Evolutionary conservation across 169 alveolate species (phyloP), one percentile per base, ranked within the genome.

Genomic region (Cryptosporidium felis): DNA sequence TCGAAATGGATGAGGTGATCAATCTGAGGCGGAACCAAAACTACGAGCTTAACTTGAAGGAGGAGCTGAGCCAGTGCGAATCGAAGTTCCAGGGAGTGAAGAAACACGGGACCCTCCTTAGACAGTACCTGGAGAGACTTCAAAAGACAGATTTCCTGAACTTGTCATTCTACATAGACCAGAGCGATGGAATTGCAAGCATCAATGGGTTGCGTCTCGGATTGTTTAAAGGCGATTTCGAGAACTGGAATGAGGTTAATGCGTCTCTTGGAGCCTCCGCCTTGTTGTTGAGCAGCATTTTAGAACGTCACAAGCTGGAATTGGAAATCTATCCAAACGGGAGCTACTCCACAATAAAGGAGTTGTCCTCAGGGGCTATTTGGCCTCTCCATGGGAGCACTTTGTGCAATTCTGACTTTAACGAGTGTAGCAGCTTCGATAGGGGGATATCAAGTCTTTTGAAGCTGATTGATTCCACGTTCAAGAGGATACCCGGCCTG

Each of bases 241-340:
- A 66, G 5, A 66, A 66, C 32, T 66, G 82, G 82, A 66, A 49
- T 30, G 82, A 66, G 62, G 41, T 66, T 3, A 66, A 66, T 44
- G 82, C 65, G 5, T 38, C 63, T 46, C 46, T 66, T 5, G 82
- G 82, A 9, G 38, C 14, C 9, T 44, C 62, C 4, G 45, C 65
- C 34, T 28, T 66, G 46, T 46, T 66, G 10, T 46, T 66, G 14
- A 10, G 36, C 16, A 46, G 36, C 12, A 66, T 66, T 46, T 28
- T 49, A 9, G 82, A 66, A 2, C 53, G 59, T n/a, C 41, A 46
- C 32, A 49, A 66, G 21, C 36, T 66, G 8, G 26, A 38, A 32
- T 32, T 30, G 32, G 32, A 53, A 16, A 46, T 66, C 4, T 32
- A 47, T 14, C 82, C 82, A 14, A 46, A 26, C 16, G 82, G 82